Base-by-base conservation (phyloP, 495 filamentous ascomycete genomes). In the Penicillium diatomitis region DNA sequence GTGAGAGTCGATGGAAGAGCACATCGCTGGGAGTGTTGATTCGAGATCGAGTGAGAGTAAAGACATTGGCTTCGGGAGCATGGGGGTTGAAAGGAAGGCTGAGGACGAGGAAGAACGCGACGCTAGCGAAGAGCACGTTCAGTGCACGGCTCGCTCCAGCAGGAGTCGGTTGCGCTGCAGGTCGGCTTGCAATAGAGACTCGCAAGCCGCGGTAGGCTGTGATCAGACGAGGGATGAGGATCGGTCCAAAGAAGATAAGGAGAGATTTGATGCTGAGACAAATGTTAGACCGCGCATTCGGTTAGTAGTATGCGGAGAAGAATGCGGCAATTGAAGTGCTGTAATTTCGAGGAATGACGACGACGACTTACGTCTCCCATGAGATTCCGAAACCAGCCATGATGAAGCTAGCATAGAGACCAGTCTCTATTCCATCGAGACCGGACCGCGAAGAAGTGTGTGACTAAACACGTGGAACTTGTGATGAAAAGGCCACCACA, bases 1-100 rank as follows among this genome's bases (percentile, higher is more conserved):
- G 61, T 10, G 79, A 64, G 5, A 98, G 79, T 5, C 91, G 88
- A 44, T 73, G 79, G 67, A 96, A 95, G 61, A 98, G 77, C 36
- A 91, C 82, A 61, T 95, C 87, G 33, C 77, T 82, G 9, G 86
- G 82, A 37, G 86, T 96, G 54, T 89, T 88, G 9, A 96, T 75
- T 37, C 90, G 87, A 39, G 87, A 90, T 28, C 80, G 72, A 4
- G 92, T 96, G 8, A 73, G 60, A 28, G 59, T 51, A 79, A 96
- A 96, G 65, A 96, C 72, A 67, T 95, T 96, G 49, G 85, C 79
- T 12, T 57, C 48, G 20, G 70, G 69, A 10, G 70, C 66, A 47
- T 67, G 67, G 2, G 88, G 84, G 29, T 80, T 66, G 67, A 88
- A 84, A 3, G 88, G 88, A 10, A 94, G 70, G 37, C 84, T 82